Evolutionary conservation across 2,329 filamentous ascomycete species (phyloP), one percentile per base, ranked within the genome.

Genomic region (Nigrospora oryzae): DNA sequence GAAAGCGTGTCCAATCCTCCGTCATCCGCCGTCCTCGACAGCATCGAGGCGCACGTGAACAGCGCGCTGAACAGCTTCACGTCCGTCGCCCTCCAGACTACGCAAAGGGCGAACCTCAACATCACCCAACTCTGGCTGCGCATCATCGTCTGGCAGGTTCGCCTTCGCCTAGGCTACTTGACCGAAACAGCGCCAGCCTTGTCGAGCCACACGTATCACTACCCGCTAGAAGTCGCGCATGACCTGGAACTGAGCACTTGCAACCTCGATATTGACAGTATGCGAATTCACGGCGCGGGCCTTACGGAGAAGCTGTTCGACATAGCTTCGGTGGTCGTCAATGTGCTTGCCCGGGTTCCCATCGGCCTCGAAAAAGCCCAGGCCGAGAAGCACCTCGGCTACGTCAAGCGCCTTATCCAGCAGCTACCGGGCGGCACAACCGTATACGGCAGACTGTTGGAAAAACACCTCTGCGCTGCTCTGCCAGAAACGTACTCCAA

Each of bases 301-400:
- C 49, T 72, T n/a, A 71, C 69, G 0, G 69, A 72, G 45, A 72
- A 72, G 48, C 49, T 72, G 0, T 71, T 68, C 36, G 69, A 71
- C 33, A 61, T 72, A 23, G 67, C 67, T 0, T 70, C 65, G 1
- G 63, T 67, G 0, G 64, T 70, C 2, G 62, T 69, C 1, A 69
- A 72, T 39, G 69, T 72, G 2, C 51, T 71, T 1, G 67, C 69
- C 0, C 60, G 66, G 1, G 61, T 71, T 0, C 69, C 68, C 51
- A 10, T 59, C 7, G 46, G 49, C n/a, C 41, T 47, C 11, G 48
- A 49, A 6, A 46, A 49, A 38, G 57, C 53, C 0, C 56, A 56
- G 0, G 62, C 64, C 0, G 61, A 67, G 43, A 61, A 68, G 13
- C 62, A 69, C 16, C 47, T 71, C 30, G 44, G 54, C 7, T 69